Base-by-base conservation (phyloP, 768 basidiomycete species). In the Neoboletus subvelutipes region DNA sequence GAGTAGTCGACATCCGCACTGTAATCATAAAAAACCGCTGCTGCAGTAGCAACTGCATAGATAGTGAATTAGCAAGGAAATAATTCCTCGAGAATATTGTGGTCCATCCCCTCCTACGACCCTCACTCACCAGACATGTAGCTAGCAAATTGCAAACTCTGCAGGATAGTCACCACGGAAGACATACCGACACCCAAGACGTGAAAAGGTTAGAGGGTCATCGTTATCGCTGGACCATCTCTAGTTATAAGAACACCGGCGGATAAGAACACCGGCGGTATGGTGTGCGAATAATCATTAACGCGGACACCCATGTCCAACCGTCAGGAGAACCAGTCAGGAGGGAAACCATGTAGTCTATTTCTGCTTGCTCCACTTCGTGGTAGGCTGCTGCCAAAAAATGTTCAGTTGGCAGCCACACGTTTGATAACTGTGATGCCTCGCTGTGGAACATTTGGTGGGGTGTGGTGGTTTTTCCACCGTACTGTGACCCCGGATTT, bases 1-100 rank as follows among this genome's bases (percentile, higher is more conserved):
- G 2, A 22, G 17, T 22, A 29, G 42, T n/a, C 18, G 3, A 37
- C 4, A 13, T 26, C 26, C 53, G 1, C 34, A 61, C 60, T 22
- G 18, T 61, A 59, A 20, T 61, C 60, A 45, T 59, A 61, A 45
- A 6, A 56, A 45, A 59, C 58, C 6, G 5, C 47, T 26, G 47
- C 10, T 5, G 20, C 13, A 2, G 45, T 36, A 6, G 57, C 58
- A 24, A 55, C 60, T 61, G 28, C 15, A 28, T 2, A 40, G n/a
- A 52, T 45, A 22, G 10, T 22, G 8, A 4, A 24, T 50, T n/a
- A 31, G 26, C 4, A 37, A 42, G 15, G 29, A 34, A 12, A 20
- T 12, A 20, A 50, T 40, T 9, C 10, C 39, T 9, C 39, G 39
- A 40, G 40, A 41, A n/a, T 6, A 41, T 20, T 41, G 11, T 13